These are phyloP conservation scores for Acacia confusa DNA, from an alignment of 306 rosid species.

Conservation along the genomic window DNA sequence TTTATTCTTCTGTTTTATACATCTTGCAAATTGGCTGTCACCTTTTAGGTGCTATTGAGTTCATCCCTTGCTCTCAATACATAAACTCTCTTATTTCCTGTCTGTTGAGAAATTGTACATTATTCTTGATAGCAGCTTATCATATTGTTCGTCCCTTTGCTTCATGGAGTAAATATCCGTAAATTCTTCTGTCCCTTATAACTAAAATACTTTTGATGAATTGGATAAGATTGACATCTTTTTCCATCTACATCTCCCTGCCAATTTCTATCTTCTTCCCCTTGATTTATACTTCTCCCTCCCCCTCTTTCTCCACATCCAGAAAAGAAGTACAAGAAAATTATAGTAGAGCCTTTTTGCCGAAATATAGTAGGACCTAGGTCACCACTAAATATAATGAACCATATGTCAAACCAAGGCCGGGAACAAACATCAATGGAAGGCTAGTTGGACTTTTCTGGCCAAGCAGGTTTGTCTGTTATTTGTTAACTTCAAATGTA, in stretches of 20 bases:
- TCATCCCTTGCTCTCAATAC: neutral
- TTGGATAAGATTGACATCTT: neutral
- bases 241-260: neutral
- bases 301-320: neutral
- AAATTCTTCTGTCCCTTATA: neutral
- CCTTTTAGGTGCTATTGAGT: neutral
- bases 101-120: neutral
- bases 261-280: neutral
- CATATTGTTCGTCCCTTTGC: neutral
- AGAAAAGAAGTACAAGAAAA: neutral
- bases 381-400: neutral
- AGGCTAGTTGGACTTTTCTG: neutral
- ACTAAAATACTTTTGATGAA: neutral
- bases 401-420: neutral
- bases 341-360: neutral
- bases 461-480: neutral
- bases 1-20: neutral
- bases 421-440: neutral
- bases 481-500: neutral
- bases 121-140: neutral
- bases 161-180: neutral
- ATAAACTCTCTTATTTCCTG: neutral
- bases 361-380: neutral
- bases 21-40: neutral
- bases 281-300: neutral